These are phyloP conservation scores for Sporisorium scitamineum DNA, from an alignment of 1,284 basidiomycete species.

Conservation along the genomic window DNA sequence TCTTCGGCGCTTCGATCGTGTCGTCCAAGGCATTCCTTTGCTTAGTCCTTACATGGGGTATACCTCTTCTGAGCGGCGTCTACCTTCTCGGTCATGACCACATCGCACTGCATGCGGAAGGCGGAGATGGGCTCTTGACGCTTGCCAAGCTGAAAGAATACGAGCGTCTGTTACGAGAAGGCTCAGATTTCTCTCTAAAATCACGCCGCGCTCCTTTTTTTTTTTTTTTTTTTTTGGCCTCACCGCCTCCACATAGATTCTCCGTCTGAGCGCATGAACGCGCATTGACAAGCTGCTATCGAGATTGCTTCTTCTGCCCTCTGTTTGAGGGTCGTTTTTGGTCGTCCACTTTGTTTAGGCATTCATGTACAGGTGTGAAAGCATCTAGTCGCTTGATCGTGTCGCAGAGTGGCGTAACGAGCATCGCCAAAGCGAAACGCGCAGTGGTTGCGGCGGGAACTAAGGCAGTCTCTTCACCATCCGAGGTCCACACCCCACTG, in stretches of 20 bases:
- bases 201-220: not conserved
- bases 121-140: not conserved
- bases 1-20: too few species aligned
- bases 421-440: too few species aligned
- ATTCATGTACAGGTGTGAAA: too few species aligned
- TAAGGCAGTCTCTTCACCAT: slow-evolving; percentile 9
- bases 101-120: not conserved
- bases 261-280: too few species aligned
- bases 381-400: too few species aligned
- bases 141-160: not conserved
- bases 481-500: slow-evolving; percentile 54
- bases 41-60: too few species aligned
- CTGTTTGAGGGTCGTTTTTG: too few species aligned
- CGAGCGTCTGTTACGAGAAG: not conserved
- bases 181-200: not conserved
- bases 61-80: too few species aligned
- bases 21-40: too few species aligned
- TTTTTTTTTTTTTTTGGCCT: slow-evolving; percentile 11
- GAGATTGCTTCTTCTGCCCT: not conserved
- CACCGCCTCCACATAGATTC: slow-evolving; percentile 26
- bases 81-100: not conserved
- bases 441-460: too few species aligned
- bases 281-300: not conserved
- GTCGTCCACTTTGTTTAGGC: too few species aligned
- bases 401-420: not conserved